Evolutionary conservation across 305 asterid genomes (phyloP), one percentile per base, ranked within the genome.

Genomic region (Fraxinus dipetala): DNA sequence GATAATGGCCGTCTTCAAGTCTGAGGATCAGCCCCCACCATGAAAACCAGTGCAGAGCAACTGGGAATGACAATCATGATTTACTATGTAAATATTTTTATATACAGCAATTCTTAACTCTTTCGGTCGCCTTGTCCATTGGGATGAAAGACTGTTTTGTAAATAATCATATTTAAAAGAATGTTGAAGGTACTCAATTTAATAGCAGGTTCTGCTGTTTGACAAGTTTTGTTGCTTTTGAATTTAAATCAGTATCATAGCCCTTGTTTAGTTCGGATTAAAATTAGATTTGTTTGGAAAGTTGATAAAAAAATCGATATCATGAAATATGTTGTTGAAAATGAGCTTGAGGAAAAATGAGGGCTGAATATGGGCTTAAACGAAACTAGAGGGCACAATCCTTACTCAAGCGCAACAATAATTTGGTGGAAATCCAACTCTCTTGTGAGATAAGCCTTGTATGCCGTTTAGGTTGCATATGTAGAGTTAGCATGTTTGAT

Each of bases 1-100:
- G 84, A 93, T 85, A 85, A 84, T 92, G 91, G 89, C 89, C 79
- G 65, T 87, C 74, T 86, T 91, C 79, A 94, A 88, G 90, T 84
- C 90, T 20, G 90, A 85, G 78, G 86, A 81, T 79, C 92, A 82
- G 77, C 85, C 77, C 16, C 72, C 14, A 5, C 14, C 32, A 61
- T 61, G 84, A 90, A 82, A 81, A 61, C 72, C 30, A 22, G 70
- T 6, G 13, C 11, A 6, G 70, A 22, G 28, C 28, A 61, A 61
- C 11, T 61, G 14, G 31, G 70, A 6, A 61, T 22, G 31, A 20
- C 30, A 18, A 61, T 7, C 1, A 20, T 61, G 13, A 0, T 56
- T 59, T 59, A 20, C 69, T 2, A 13, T 59, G 69, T 56, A 56
- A 59, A 20, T 20, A 59, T 59, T 59, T 20, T 59, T 59, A 43